These are phyloP conservation scores for Rhinocladiella similis DNA, from an alignment of 2,329 filamentous ascomycete species.

Conservation along the genomic window DNA sequence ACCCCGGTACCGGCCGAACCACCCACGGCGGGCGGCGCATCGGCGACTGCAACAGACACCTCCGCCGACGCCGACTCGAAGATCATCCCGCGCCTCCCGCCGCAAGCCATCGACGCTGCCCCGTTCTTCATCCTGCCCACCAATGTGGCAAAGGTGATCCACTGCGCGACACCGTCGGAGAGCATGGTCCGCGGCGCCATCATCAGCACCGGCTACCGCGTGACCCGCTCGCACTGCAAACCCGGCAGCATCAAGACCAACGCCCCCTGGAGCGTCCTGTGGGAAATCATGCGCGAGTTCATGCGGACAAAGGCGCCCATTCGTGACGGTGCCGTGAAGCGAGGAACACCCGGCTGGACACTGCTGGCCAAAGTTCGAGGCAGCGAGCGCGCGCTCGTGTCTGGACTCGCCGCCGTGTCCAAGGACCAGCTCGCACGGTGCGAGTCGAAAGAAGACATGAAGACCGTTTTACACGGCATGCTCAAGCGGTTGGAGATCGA, in stretches of 20 bases:
- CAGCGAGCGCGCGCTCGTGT: conserved; percentile 34
- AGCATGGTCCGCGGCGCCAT: conserved; percentile 79
- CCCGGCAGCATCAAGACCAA: conserved; percentile 90
- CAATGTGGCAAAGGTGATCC: conserved; percentile 71
- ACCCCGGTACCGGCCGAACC: conserved; percentile 16
- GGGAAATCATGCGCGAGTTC: conserved; percentile 94
- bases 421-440: conserved; percentile 34
- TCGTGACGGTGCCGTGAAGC: conserved; percentile 69
- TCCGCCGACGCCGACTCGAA: conserved; percentile 13
- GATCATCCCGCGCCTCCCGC: conserved; percentile 51
- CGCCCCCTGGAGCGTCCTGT: conserved; percentile 84
- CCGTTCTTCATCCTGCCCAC: conserved; percentile 87
- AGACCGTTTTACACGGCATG: conserved; percentile 45
- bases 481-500: conserved; percentile 38
- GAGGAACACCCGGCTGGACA: conserved; percentile 68
- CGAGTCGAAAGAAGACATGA: conserved; percentile 40
- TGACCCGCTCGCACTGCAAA: conserved; percentile 84
- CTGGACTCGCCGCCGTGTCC: conserved; percentile 41
- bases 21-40: conserved; percentile 20
- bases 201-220: conserved; percentile 74
- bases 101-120: conserved; percentile 67
- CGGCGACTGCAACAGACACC: conserved; percentile 34
- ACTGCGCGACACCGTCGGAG: conserved; percentile 77
- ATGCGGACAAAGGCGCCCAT: conserved; percentile 76
- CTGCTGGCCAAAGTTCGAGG: conserved; percentile 55